Evolutionary conservation across 306 rosid genomes (phyloP), one percentile per base, ranked within the genome.

Genomic region (Vicia villosa): DNA sequence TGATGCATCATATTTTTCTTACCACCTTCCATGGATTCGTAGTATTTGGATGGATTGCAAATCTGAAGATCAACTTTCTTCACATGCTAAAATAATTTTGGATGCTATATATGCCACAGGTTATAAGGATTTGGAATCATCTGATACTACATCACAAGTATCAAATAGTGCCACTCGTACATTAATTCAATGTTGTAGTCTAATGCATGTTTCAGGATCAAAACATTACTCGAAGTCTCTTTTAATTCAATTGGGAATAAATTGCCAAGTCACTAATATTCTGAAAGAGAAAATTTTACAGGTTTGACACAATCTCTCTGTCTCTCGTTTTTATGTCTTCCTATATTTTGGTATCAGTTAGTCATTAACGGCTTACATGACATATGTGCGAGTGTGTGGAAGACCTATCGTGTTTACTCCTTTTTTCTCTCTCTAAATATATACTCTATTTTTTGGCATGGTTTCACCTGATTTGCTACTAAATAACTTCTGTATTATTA

Each of bases 191-290:
- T 36, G 49, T 0, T 6, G 26, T 1, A 10, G 42, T 49, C 54
- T 37, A 21, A 17, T 50, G 17, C 77, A 10, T 14, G 3, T 19
- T 49, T 22, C 54, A 7, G 63, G 52, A 37, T 22, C 42, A 52
- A 49, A 51, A 4, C 15, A 4, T 19, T 20, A 12, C 12, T 10
- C 40, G 34, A 62, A 36, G 13, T 55, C 19, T 67, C 17, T 76
- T 26, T 26, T 69, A 1, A 51, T 69, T n/a, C 75, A 69, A 62
- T 41, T 69, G 55, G 80, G n/a, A n/a, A n/a, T n/a, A n/a, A n/a
- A 76, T 41, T 10, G 54, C 15, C 38, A 51, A 26, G 66, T 28
- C 63, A 17, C 38, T 6, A 0, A 10, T 14, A 5, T 13, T 50
- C 3, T 68, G 10, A 59, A 19, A 14, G 42, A 62, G 70, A 26